Base-by-base conservation (phyloP, 768 basidiomycete species). In the Auricularia sp. region DNA sequence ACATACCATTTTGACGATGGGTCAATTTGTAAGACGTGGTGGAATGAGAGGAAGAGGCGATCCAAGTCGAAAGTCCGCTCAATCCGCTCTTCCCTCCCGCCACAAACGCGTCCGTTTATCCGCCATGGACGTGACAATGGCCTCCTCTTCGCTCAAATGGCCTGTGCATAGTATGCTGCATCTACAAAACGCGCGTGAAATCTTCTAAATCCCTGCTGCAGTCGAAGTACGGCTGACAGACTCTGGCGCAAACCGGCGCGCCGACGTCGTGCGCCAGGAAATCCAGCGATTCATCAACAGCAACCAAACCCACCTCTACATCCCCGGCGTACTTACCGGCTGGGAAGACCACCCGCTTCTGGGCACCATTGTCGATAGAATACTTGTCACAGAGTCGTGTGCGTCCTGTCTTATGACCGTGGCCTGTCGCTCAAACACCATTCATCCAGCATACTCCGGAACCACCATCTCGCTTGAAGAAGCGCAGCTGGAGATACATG, bases 331-430 rank as follows among this genome's bases (percentile, higher is more conserved):
- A 16, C 76, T 96, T 4, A 77, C 81, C 47, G 93, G 91, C 23
- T 97, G 93, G 92, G 83, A 90, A 66, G 84, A 85, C 39, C 79
- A 89, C 33, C 80, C 85, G 11, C 82, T 88, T 56, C 81, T 98
- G 10, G 79, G 80, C 0, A 77, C 85, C 36, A 85, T 90, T 51
- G 87, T 97, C 47, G 91, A 96, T 64, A 81, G 79, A 60, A 88
- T 98, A 63, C 75, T 78, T 6, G 84, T 88, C 10, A 86, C 87
- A 8, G 95, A 80, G 59, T 70, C 70, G 36, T 58, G 79, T 79
- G 64, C 64, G 78, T 73, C 61, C 65, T n/a, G 64, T 68, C 21
- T 29, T 21, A 36, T 60, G 21, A 21, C 21, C 53, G 35, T 42
- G 7, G 39, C 36, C 10, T 23, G 21, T 29, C 11, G 29, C 8